These are phyloP conservation scores for Suillus subaureus DNA, from an alignment of 768 basidiomycete species.

Conservation along the genomic window DNA sequence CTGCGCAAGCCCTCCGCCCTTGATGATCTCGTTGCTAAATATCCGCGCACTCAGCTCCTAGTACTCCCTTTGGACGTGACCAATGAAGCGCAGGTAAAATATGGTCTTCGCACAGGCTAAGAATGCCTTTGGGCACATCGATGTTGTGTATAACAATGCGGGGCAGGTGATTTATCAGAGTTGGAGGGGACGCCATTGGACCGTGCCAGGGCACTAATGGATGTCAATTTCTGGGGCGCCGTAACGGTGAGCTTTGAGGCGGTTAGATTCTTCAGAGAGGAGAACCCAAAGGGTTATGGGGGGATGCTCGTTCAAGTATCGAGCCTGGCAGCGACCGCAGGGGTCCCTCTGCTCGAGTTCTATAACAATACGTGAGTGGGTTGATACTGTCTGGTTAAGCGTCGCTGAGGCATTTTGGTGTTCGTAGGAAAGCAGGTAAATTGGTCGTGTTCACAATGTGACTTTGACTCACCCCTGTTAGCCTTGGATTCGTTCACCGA, in stretches of 20 bases:
- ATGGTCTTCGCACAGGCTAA: slow-evolving; percentile 27
- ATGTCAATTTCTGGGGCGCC: slow-evolving; percentile 49
- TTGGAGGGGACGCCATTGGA: not conserved
- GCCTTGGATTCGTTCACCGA: not conserved
- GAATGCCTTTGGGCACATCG: slow-evolving; percentile 27
- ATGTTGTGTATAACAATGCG: slow-evolving; percentile 40
- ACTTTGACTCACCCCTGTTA: not conserved
- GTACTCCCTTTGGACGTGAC: slow-evolving; percentile 33
- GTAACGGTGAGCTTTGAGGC: slow-evolving; percentile 41
- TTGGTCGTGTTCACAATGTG: not conserved
- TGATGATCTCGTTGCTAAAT: slow-evolving; percentile 5
- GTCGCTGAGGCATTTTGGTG: not conserved
- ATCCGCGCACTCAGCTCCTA: slow-evolving; percentile 20
- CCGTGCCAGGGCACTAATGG: slow-evolving; percentile 13
- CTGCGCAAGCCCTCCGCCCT: slow-evolving; percentile 40
- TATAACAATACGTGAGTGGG: not conserved
- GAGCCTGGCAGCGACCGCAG: not conserved
- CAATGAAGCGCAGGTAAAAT: slow-evolving; percentile 17
- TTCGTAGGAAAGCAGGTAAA: not conserved
- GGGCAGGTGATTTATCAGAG: slow-evolving; percentile 21
- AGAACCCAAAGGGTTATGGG: slow-evolving; percentile 10
- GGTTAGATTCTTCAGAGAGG: slow-evolving; percentile 24
- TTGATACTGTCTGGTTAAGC: not conserved
- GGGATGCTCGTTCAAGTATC: not conserved
- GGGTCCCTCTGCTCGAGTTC: not conserved